A percentile compares a stretch with the other conserved stretches of the same genome.
Evolutionary conservation across 768 basidiomycete genomes (phyloP).

Genomic region (Piloderma croceum): DNA sequence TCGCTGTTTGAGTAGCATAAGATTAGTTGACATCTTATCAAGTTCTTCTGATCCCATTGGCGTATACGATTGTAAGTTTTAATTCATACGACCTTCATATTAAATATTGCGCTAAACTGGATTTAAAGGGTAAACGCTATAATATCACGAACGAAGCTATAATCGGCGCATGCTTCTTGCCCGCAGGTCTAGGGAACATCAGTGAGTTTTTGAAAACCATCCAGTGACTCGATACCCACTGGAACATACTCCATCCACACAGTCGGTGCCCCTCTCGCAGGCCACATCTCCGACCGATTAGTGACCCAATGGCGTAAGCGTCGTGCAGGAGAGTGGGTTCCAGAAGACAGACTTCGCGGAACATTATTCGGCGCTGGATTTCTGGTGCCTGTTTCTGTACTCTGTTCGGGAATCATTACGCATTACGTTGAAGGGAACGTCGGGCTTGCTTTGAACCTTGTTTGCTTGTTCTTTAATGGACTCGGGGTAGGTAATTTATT

Average conservation of each 20-base stretch:
- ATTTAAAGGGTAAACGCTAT: constrained; percentile 49
- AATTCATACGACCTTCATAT: background rate
- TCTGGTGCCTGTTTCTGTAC: constrained; percentile 49
- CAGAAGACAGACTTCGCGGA: constrained; percentile 62
- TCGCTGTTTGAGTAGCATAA: background rate
- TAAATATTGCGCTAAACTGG: background rate
- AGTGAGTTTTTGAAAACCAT: constrained; percentile 41
- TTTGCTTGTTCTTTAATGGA: constrained; percentile 59
- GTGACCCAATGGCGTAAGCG: constrained; percentile 44
- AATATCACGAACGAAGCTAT: constrained; percentile 50
- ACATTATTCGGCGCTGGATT: constrained; percentile 40
- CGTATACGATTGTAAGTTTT: constrained; percentile 61
- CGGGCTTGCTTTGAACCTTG: constrained; percentile 46
- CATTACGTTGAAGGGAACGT: constrained; percentile 42
- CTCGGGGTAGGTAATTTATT: constrained; percentile 46
- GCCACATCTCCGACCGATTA: constrained; percentile 50
- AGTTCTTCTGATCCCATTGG: constrained; percentile 52
- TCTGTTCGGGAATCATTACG: constrained; percentile 44
- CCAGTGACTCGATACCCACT: background rate
- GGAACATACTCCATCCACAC: background rate
- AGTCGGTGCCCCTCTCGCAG: constrained; percentile 60
- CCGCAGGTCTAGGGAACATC: constrained; percentile 54
- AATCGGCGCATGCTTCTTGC: constrained; percentile 57
- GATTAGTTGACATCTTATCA: background rate
- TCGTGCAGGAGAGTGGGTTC: constrained; percentile 55